Evolutionary conservation across 2,329 filamentous ascomycete species (phyloP).

Genomic region (Pezicula carpinea): DNA sequence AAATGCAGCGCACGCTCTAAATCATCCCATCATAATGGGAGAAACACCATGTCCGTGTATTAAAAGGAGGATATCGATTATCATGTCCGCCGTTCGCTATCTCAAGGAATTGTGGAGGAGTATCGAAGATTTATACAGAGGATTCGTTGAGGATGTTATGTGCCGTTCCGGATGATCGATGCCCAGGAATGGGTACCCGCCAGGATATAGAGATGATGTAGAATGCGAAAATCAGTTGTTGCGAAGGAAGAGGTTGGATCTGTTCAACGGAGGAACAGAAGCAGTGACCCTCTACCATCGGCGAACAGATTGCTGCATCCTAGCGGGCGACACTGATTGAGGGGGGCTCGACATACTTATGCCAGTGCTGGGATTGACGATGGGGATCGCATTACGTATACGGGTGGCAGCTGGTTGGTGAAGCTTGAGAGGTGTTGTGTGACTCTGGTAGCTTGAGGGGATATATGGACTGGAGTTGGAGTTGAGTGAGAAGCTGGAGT

Average conservation of each 20-base stretch:
- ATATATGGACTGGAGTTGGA: conserved; percentile 62
- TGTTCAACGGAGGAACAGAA: conserved; percentile 18
- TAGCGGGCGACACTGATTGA: conserved; percentile 59
- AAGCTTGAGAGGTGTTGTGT: conserved; percentile 67
- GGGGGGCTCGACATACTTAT: conserved; percentile 85
- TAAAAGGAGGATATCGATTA: conserved; percentile 30
- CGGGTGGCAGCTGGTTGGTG: conserved; percentile 89
- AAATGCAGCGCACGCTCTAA: conserved; percentile 30
- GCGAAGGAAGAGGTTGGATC: conserved; percentile 20
- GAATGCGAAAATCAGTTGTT: conserved; percentile 26
- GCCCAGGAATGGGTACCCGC: conserved; percentile 24
- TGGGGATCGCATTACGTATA: conserved; percentile 91
- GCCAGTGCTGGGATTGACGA: conserved; percentile 92
- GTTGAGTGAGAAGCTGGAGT: conserved; percentile 70
- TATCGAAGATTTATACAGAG: conserved; percentile 28
- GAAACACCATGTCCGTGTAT: conserved; percentile 23
- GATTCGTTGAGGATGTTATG: conserved; percentile 27
- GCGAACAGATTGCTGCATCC: conserved; percentile 43
- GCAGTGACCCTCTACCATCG: conserved; percentile 25
- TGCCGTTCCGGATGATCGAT: conserved; percentile 26
- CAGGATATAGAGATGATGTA: conserved; percentile 22
- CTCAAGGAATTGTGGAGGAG: conserved; percentile 26
- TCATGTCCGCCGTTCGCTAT: conserved; percentile 22
- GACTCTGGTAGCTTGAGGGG: conserved; percentile 61
- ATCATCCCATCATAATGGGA: conserved; percentile 23